These are phyloP conservation scores for Daldinia eschscholtzii DNA, from an alignment of 2,329 filamentous ascomycete genomes.

Conservation along the genomic window DNA sequence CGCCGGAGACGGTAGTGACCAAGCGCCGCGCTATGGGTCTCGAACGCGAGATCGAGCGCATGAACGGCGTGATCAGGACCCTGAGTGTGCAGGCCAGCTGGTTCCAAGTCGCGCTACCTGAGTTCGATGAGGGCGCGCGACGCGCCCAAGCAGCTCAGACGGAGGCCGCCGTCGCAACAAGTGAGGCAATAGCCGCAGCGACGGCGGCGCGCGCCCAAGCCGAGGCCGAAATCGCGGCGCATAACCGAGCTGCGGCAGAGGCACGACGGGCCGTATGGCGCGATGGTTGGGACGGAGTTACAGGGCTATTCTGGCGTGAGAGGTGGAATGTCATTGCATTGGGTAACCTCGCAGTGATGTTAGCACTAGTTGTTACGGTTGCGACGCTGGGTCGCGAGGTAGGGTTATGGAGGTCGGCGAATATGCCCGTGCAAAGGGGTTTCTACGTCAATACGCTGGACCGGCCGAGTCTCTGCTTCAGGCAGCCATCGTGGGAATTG, in stretches of 20 bases:
- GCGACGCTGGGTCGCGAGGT: conserved; percentile 40
- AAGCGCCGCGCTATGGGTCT: conserved; percentile 4
- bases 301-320: background rate
- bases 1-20: background rate
- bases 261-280: background rate
- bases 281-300: background rate
- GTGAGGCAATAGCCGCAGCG: background rate
- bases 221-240: background rate
- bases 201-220: background rate
- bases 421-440: conserved; percentile 35
- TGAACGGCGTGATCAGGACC: conserved; percentile 15
- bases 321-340: background rate
- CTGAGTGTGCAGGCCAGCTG: conserved; percentile 13
- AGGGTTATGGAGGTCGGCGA: conserved; percentile 35
- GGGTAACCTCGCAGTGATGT: conserved; percentile 7
- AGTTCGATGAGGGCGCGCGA: background rate
- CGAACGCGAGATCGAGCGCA: conserved; percentile 29
- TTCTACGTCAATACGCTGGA: conserved; percentile 27
- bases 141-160: background rate
- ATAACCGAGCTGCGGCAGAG: background rate
- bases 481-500: conserved; percentile 29
- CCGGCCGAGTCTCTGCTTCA: conserved; percentile 25
- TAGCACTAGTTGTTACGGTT: conserved; percentile 20
- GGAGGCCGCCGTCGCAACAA: background rate
- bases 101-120: conserved; percentile 11